A percentile compares a stretch with the other conserved stretches of the same genome.
phyloP scores from a whole-genome alignment of 805 yeast species.

The Starmerella roubikii region DNA sequence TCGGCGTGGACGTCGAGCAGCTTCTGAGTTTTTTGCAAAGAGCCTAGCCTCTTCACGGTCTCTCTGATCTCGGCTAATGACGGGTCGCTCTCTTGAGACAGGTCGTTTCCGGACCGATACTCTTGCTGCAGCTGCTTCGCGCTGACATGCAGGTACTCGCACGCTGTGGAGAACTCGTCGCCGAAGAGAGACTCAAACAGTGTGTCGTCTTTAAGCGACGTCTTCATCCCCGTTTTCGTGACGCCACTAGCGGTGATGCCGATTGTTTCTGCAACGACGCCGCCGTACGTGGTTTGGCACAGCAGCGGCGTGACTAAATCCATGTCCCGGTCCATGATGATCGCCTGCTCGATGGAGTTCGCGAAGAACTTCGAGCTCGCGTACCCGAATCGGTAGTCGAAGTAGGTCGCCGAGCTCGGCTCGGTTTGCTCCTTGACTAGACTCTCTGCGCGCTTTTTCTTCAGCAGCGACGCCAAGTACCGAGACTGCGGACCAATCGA shows the following conservation, averaged over 20 bases:
- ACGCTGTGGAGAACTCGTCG: slow-evolving; percentile 68
- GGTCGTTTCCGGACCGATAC: slow-evolving; percentile 35
- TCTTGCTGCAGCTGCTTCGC: slow-evolving; percentile 61
- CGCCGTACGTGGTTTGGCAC: slow-evolving; percentile 69
- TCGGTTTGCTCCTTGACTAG: slow-evolving; percentile 8
- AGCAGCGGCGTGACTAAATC: slow-evolving; percentile 62
- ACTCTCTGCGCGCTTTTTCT: slow-evolving; percentile 12
- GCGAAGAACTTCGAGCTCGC: slow-evolving; percentile 23
- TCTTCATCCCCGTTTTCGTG: slow-evolving; percentile 4
- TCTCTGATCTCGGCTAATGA: slow-evolving; percentile 52
- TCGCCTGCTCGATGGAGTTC: slow-evolving; percentile 38
- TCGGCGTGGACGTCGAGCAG: slow-evolving; percentile 58
- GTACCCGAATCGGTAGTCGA: slow-evolving; percentile 23
- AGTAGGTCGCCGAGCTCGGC: not conserved
- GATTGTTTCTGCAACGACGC: slow-evolving; percentile 62
- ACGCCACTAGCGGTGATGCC: slow-evolving; percentile 31
- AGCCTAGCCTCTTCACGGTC: slow-evolving; percentile 57
- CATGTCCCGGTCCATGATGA: slow-evolving; percentile 64
- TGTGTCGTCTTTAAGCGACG: slow-evolving; percentile 14
- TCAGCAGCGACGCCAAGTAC: slow-evolving; percentile 29
- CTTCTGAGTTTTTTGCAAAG: slow-evolving; percentile 52
- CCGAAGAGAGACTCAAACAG: slow-evolving; percentile 35
- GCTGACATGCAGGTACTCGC: slow-evolving; percentile 50
- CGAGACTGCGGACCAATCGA: slow-evolving; percentile 48
- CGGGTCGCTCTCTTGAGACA: slow-evolving; percentile 28